Percentiles rank a stretch among this genome's conserved stretches.
Conservation (phyloP, 257 asterid genomes). For the Salvia hispanica region DNA sequence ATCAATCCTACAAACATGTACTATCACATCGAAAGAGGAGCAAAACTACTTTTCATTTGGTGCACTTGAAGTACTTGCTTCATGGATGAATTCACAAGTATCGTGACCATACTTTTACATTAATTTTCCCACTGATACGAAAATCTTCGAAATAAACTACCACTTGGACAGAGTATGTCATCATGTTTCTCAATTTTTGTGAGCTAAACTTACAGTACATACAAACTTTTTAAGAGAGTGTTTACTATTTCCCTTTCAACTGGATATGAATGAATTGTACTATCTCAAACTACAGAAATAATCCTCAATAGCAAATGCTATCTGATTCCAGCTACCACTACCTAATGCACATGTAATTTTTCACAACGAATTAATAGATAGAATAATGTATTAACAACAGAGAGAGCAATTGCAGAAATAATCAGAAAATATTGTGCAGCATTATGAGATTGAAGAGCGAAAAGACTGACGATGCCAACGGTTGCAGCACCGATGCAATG, state of each 20-base stretch:
- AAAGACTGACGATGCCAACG: constrained; percentile 59
- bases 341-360: too few species aligned
- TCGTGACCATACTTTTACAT: not conserved
- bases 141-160: not conserved
- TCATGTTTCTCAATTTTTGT: too few species aligned
- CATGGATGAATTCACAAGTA: not conserved
- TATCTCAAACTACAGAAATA: too few species aligned
- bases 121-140: not conserved
- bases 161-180: too few species aligned
- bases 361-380: too few species aligned
- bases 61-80: not conserved
- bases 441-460: not conserved
- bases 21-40: constrained; percentile 19
- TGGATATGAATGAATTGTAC: too few species aligned
- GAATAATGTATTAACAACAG: too few species aligned
- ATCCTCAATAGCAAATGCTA: too few species aligned
- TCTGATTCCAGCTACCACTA: too few species aligned
- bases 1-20: constrained; percentile 18
- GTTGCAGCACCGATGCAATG: constrained; percentile 63
- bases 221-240: too few species aligned
- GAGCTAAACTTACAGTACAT: too few species aligned
- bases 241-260: too few species aligned
- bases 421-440: not conserved
- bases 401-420: not conserved
- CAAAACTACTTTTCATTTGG: not conserved